Percentiles rank a stretch among this genome's conserved stretches.
These are phyloP conservation scores for Moesziomyces aphidis DNA, from an alignment of 1,284 basidiomycete species.

Conservation along the genomic window DNA sequence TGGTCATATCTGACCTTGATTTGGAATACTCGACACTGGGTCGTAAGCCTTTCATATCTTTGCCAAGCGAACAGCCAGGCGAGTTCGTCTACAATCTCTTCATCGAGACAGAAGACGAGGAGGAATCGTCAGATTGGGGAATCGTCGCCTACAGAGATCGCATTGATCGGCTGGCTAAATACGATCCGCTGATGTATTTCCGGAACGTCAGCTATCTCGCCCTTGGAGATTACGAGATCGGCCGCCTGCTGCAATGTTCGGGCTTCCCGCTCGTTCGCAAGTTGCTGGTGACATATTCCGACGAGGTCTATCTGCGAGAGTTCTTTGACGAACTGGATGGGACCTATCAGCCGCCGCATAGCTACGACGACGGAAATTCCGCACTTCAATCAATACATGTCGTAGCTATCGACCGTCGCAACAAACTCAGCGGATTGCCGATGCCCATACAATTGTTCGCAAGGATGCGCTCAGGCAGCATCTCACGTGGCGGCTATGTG, in stretches of 20 bases:
- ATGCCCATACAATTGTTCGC: slow-evolving; percentile 41
- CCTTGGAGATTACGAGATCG: slow-evolving; percentile 5
- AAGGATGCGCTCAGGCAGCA: slow-evolving; percentile 34
- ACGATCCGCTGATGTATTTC: neutral
- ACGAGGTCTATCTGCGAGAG: neutral
- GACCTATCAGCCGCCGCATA: neutral
- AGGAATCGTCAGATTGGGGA: too few relatives aligned
- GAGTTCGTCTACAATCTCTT: slow-evolving; percentile 37
- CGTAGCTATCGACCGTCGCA: slow-evolving; percentile 19
- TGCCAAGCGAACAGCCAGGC: slow-evolving; percentile 18
- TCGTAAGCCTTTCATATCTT: slow-evolving; percentile 3
- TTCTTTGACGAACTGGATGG: too few relatives aligned
- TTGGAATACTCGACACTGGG: neutral
- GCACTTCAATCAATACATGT: slow-evolving; percentile 13
- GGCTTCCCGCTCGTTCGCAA: slow-evolving; percentile 3
- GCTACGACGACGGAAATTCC: neutral
- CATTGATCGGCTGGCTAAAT: too few relatives aligned
- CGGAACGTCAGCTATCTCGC: slow-evolving; percentile 28
- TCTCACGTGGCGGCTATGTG: neutral
- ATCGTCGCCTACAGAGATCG: too few relatives aligned
- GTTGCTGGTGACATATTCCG: slow-evolving; percentile 11
- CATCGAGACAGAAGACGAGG: slow-evolving; percentile 23
- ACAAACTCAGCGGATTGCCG: slow-evolving; percentile 33
- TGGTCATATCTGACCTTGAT: neutral
- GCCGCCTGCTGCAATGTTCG: neutral